Evolutionary conservation across 108 stramenopile genomes (phyloP), one percentile per base, ranked within the genome.

Genomic region (Discostella stelligeroides): DNA sequence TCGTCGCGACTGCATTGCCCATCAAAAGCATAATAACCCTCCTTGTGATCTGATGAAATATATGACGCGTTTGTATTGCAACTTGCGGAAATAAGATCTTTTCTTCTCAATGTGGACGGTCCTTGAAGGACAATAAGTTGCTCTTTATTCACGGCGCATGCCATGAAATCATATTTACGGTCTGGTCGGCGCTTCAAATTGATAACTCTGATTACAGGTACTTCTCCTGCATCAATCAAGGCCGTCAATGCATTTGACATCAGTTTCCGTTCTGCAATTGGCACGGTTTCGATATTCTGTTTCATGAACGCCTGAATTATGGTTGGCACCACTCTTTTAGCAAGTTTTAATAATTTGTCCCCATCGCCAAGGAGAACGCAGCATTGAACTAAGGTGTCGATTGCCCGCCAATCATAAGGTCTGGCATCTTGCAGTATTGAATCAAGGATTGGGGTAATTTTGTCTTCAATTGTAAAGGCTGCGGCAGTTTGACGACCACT

Each of bases 101-200:
- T 70, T 6, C 6, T 50, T 40, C 28, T 73, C 37, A 66, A 75
- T 2, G 55, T 47, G 11, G 72, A 73, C 0, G 86, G 82, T 20
- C 83, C 92, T 47, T 71, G 67, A 17, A 87, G 60, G 24, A 87
- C 79, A 41, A 87, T 24, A 42, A 94, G 23, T 46, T 76, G 69
- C 49, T 82, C 69, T 48, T 64, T 55, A 46, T 76, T 56, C 23
- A 60, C 62, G n/a, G 89, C 86, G 66, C 85, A 83, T 15, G 70
- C 68, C 39, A 84, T 69, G 42, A 94, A 87, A 57, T 73, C 73
- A 20, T 79, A 65, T 54, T 66, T 43, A 46, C 91, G 72, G 69
- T 92, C 91, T 50, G 70, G 66, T 14, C 91, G 75, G 11, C 88
- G 73, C 53, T 85, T 56, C 73, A 92, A 63, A 61, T 92, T 92